Conservation (phyloP, 2,329 filamentous ascomycete genomes). For the Niveomyces coronatus region DNA sequence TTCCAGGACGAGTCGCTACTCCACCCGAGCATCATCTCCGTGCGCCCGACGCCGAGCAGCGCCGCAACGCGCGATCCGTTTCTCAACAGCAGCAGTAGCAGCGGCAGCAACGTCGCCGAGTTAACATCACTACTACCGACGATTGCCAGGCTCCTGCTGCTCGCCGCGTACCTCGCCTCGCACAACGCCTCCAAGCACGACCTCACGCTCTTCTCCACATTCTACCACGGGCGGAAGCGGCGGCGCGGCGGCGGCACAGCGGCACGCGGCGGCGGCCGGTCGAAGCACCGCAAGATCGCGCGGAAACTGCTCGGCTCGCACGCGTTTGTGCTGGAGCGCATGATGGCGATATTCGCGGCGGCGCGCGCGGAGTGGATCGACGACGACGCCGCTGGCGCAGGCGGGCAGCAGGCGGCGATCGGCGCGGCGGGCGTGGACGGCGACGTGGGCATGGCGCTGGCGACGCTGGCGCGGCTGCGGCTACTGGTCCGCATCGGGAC, state of each 20-base stretch:
- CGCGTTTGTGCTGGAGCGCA: slow-evolving; percentile 66
- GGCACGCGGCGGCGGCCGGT: slow-evolving; percentile 20
- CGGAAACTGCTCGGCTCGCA: slow-evolving; percentile 68
- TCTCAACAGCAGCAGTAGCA: slow-evolving; percentile 12
- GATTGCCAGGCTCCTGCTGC: slow-evolving; percentile 61
- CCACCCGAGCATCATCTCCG: slow-evolving; percentile 49
- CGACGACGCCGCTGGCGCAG: no score
- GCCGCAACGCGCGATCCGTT: no score
- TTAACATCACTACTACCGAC: slow-evolving; percentile 54
- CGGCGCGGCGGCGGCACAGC: slow-evolving; percentile 38
- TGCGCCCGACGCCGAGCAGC: slow-evolving; percentile 14
- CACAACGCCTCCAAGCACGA: slow-evolving; percentile 71
- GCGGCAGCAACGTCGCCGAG: slow-evolving; percentile 24
- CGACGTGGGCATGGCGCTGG: slow-evolving; percentile 54
- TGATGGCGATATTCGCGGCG: slow-evolving; percentile 67
- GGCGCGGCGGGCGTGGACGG: slow-evolving; percentile 32
- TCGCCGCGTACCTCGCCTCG: slow-evolving; percentile 71
- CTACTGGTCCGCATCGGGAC: slow-evolving; percentile 57
- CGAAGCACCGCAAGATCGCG: slow-evolving; percentile 61
- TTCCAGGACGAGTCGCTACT: slow-evolving; percentile 66
- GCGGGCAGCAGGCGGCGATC: slow-evolving; percentile 14
- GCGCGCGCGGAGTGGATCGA: slow-evolving; percentile 47
- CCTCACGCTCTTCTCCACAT: slow-evolving; percentile 63
- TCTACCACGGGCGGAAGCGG: slow-evolving; percentile 43
- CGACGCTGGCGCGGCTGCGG: slow-evolving; percentile 61